These are phyloP conservation scores for Torulaspora gathmanii DNA, from an alignment of 805 yeast species.

Conservation along the genomic window DNA sequence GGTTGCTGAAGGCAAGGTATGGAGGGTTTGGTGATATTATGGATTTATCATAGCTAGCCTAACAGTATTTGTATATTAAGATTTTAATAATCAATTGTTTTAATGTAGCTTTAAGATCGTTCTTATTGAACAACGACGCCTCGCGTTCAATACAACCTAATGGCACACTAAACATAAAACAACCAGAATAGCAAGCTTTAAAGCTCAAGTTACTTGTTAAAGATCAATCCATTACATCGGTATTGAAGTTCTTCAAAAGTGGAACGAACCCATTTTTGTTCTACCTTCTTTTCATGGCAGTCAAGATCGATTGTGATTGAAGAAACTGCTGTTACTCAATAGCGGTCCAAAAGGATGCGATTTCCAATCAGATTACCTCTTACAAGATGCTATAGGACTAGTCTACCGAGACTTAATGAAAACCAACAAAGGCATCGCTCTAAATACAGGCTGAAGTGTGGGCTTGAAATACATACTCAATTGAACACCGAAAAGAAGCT, in stretches of 20 bases:
- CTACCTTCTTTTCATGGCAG: too few relatives aligned
- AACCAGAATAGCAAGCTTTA: background rate
- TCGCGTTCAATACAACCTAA: background rate
- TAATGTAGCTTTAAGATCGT: background rate
- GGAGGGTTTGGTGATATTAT: slow-evolving; percentile 37
- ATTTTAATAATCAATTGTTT: background rate
- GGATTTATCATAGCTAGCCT: background rate
- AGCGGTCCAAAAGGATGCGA: background rate
- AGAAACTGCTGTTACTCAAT: background rate
- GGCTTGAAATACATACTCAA: slow-evolving; percentile 92
- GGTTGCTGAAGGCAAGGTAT: slow-evolving; percentile 46
- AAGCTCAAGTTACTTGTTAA: background rate
- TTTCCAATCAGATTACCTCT: background rate
- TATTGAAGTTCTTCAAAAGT: too few relatives aligned
- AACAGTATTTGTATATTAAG: background rate
- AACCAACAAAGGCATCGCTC: slow-evolving; percentile 8
- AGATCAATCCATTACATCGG: background rate
- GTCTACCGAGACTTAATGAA: slow-evolving; percentile 3
- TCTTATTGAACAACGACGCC: too few relatives aligned
- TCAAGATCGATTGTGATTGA: too few relatives aligned
- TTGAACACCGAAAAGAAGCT: slow-evolving; percentile 67
- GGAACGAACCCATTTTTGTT: too few relatives aligned
- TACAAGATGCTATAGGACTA: slow-evolving; percentile 5
- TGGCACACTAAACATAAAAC: background rate
- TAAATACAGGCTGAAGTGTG: slow-evolving; percentile 58